Evolutionary conservation across 495 filamentous ascomycete genomes (phyloP).

Genomic region (Annulohypoxylon bovei): DNA sequence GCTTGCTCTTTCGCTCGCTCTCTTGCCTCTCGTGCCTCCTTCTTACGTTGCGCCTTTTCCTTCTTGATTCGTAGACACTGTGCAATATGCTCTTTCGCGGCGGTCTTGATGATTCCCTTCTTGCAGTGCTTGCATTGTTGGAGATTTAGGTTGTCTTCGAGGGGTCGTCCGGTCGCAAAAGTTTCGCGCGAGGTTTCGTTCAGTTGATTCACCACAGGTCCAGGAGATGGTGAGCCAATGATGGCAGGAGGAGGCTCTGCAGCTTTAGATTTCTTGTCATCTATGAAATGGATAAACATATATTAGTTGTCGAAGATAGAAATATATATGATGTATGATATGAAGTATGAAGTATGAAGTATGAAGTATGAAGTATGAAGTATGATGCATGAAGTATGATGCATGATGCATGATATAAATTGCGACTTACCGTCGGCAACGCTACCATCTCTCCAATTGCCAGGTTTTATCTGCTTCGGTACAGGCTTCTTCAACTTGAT

Average conservation of each 20-base stretch:
- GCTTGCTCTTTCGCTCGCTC: constrained; percentile 70
- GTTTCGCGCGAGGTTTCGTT: constrained; percentile 73
- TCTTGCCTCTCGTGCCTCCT: constrained; percentile 78
- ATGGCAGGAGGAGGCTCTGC: constrained; percentile 57
- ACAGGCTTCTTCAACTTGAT: constrained; percentile 75
- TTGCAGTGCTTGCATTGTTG: constrained; percentile 87
- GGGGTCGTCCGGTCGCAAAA: constrained; percentile 78
- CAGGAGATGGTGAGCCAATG: constrained; percentile 54
- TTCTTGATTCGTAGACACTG: constrained; percentile 78
- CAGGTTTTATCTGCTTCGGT: constrained; percentile 65
- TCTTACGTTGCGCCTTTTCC: constrained; percentile 79
- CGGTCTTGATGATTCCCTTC: constrained; percentile 71
- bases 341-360: too few species aligned
- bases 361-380: too few species aligned
- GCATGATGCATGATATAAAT: background rate
- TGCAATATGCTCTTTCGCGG: constrained; percentile 71
- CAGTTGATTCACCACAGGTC: constrained; percentile 74
- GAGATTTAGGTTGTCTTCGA: constrained; percentile 72
- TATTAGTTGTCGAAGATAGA: constrained; percentile 3
- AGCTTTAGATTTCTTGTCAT: constrained; percentile 59
- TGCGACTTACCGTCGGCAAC: constrained; percentile 63
- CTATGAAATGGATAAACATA: constrained; percentile 28
- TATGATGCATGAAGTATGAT: too few species aligned
- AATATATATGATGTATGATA: background rate
- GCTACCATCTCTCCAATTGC: constrained; percentile 64